Evolutionary conservation across 768 basidiomycete species (phyloP).

Genomic region (Cytidiella melzeri): DNA sequence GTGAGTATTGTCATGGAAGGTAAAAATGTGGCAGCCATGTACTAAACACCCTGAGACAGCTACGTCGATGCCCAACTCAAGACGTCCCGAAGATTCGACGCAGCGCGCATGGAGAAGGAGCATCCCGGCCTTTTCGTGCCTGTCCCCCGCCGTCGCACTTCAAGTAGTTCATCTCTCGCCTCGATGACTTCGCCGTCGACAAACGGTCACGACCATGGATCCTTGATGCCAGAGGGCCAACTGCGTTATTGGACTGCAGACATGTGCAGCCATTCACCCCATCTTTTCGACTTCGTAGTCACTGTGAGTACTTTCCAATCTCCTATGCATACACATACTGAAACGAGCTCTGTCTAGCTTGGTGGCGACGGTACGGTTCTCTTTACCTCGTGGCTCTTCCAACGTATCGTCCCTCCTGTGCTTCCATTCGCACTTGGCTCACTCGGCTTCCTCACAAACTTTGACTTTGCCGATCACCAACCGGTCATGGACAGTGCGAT

Average conservation of each 20-base stretch:
- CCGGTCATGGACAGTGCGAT: slow-evolving; percentile 82
- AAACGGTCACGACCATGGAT: slow-evolving; percentile 3
- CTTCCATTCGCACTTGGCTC: slow-evolving; percentile 96
- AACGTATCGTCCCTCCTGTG: slow-evolving; percentile 96
- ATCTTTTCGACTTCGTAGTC: slow-evolving; percentile 96
- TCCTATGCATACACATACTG: not conserved
- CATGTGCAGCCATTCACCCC: slow-evolving; percentile 88
- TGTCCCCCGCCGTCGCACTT: slow-evolving; percentile 66
- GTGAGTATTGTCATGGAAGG: slow-evolving; percentile 37
- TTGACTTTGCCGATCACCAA: slow-evolving; percentile 85
- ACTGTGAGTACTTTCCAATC: slow-evolving; percentile 54
- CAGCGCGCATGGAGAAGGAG: slow-evolving; percentile 77
- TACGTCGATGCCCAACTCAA: slow-evolving; percentile 94
- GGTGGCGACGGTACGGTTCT: slow-evolving; percentile 98
- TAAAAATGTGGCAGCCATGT: not conserved
- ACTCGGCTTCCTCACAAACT: slow-evolving; percentile 95
- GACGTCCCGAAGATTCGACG: slow-evolving; percentile 89
- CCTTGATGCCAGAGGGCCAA: slow-evolving; percentile 70
- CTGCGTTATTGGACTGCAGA: slow-evolving; percentile 95
- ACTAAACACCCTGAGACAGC: slow-evolving; percentile 32
- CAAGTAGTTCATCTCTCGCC: slow-evolving; percentile 59
- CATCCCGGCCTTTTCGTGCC: slow-evolving; percentile 87
- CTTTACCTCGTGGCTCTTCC: slow-evolving; percentile 99
- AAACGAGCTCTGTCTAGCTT: slow-evolving; percentile 44
- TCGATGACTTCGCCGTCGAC: slow-evolving; percentile 36